These are phyloP conservation scores for Fraxinus nigra DNA, from an alignment of 305 asterid genomes.

Conservation along the genomic window DNA sequence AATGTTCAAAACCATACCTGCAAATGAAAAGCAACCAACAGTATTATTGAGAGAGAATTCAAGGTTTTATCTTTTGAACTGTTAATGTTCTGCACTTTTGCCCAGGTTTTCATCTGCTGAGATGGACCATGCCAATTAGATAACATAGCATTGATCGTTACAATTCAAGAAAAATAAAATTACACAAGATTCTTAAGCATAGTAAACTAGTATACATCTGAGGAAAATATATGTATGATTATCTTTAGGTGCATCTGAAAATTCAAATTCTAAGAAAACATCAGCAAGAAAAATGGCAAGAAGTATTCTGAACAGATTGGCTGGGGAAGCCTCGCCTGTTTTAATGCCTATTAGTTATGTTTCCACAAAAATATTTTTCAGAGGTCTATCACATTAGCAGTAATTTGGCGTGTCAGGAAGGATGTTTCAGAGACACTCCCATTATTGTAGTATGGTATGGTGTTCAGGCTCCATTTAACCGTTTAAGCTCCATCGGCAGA, in stretches of 20 bases:
- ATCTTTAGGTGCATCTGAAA: background rate
- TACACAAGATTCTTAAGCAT: slow-evolving; percentile 1
- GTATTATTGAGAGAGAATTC: slow-evolving; percentile 84
- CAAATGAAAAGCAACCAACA: slow-evolving; percentile 90
- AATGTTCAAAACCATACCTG: slow-evolving; percentile 54
- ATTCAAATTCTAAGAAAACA: slow-evolving; percentile 2
- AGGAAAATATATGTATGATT: background rate
- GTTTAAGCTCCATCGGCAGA: background rate
- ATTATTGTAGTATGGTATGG: background rate
- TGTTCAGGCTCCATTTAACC: background rate
- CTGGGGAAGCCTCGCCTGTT: background rate
- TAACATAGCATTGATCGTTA: slow-evolving; percentile 7
- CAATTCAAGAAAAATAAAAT: slow-evolving; percentile 7
- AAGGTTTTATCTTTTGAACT: slow-evolving; percentile 84
- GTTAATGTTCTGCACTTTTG: slow-evolving; percentile 79
- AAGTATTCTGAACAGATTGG: background rate
- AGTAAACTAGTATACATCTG: background rate
- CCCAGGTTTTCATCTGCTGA: slow-evolving; percentile 93
- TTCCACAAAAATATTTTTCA: slow-evolving; percentile 6
- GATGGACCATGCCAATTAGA: slow-evolving; percentile 20
- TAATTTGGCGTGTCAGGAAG: background rate
- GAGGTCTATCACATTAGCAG: background rate
- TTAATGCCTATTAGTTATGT: slow-evolving; percentile 1
- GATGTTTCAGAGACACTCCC: slow-evolving; percentile 1
- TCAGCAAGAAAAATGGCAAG: background rate